These are phyloP conservation scores for Pyricularia sp. DNA, from an alignment of 2,329 filamentous ascomycete genomes.

Conservation along the genomic window DNA sequence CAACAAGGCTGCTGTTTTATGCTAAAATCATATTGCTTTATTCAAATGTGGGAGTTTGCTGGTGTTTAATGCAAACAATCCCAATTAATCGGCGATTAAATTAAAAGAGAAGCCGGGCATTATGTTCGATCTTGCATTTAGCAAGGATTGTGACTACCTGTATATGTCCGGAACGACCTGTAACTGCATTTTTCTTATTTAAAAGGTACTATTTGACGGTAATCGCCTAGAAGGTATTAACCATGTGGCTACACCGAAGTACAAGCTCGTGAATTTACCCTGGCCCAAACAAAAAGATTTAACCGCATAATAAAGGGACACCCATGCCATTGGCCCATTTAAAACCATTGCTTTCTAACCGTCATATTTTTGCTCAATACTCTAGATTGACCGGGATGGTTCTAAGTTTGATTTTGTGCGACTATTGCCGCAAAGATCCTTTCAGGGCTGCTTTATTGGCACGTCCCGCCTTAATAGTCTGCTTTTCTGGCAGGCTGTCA, in stretches of 20 bases:
- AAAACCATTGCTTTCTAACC: background rate
- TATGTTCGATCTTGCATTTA: background rate
- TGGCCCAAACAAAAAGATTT: background rate
- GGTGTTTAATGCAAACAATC: background rate
- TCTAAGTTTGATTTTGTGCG: background rate
- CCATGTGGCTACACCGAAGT: background rate
- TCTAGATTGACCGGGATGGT: background rate
- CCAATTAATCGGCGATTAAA: background rate
- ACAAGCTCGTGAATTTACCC: background rate
- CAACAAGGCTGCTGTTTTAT: background rate
- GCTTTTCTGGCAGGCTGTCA: background rate
- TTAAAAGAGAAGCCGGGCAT: background rate
- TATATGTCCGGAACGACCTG: background rate
- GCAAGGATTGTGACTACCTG: background rate
- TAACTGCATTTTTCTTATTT: background rate
- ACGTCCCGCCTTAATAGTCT: background rate
- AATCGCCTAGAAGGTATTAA: background rate
- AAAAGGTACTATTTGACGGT: background rate
- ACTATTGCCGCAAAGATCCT: background rate
- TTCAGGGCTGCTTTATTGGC: background rate
- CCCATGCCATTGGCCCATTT: too few species aligned
- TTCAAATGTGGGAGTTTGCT: background rate
- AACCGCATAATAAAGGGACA: background rate
- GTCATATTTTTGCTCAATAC: background rate
- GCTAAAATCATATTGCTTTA: background rate